These are phyloP conservation scores for Colletotrichum australisinense DNA, from an alignment of 2,329 filamentous ascomycete genomes.

Conservation along the genomic window DNA sequence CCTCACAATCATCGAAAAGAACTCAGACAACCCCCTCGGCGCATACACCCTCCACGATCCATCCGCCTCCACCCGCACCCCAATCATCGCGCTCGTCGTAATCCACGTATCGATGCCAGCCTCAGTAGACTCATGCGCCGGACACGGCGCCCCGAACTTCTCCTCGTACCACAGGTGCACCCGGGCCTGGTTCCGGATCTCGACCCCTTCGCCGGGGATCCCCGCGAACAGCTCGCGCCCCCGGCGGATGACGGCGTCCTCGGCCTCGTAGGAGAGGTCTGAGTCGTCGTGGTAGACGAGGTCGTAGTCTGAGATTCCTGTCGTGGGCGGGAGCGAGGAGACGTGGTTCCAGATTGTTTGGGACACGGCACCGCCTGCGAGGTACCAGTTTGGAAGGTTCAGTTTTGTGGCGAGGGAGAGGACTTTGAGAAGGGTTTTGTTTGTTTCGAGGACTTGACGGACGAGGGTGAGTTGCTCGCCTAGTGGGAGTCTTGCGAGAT, in stretches of 20 bases:
- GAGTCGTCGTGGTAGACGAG: slow-evolving; percentile 48
- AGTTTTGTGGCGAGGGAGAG: slow-evolving; percentile 41
- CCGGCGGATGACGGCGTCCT: slow-evolving; percentile 46
- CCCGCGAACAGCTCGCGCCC: slow-evolving; percentile 45
- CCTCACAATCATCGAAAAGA: slow-evolving; percentile 47
- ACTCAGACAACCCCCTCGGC: slow-evolving; percentile 48
- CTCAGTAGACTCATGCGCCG: slow-evolving; percentile 45
- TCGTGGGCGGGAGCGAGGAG: slow-evolving; percentile 42
- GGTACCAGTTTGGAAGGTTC: slow-evolving; percentile 48
- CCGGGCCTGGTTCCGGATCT: slow-evolving; percentile 52
- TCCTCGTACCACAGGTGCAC: slow-evolving; percentile 51
- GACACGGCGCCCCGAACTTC: slow-evolving; percentile 45
- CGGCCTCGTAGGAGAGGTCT: slow-evolving; percentile 50
- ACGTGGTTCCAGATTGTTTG: slow-evolving; percentile 53
- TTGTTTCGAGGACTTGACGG: slow-evolving; percentile 39
- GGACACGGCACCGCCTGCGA: slow-evolving; percentile 49
- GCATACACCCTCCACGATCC: slow-evolving; percentile 48
- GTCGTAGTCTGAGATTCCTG: slow-evolving; percentile 51
- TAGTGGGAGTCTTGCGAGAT: slow-evolving; percentile 40
- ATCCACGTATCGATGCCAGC: slow-evolving; percentile 49
- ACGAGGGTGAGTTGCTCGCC: slow-evolving; percentile 41
- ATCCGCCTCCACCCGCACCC: slow-evolving; percentile 40
- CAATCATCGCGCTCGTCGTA: slow-evolving; percentile 49
- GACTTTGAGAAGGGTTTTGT: slow-evolving; percentile 43
- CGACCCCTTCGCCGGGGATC: slow-evolving; percentile 43